These are phyloP conservation scores for Desmodesmus armatus DNA, from an alignment of 139 green algal genomes.

Conservation along the genomic window DNA sequence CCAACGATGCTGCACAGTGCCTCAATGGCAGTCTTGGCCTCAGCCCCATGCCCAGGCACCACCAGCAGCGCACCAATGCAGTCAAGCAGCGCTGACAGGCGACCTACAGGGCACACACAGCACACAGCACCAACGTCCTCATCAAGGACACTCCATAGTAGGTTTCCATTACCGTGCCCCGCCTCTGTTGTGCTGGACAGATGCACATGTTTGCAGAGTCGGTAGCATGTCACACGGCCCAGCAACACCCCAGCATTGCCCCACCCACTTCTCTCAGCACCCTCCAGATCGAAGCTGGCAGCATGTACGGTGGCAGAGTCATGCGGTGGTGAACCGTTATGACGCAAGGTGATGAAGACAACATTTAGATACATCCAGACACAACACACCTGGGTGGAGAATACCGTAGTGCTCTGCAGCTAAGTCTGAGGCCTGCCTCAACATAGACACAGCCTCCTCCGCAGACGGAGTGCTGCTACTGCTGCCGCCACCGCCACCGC, in stretches of 20 bases:
- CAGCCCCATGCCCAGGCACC: not conserved
- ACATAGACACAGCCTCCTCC: slow-evolving; percentile 49
- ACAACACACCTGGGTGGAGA: slow-evolving; percentile 13
- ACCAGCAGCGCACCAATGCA: slow-evolving; percentile 19
- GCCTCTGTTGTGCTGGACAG: no score
- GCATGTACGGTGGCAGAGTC: slow-evolving; percentile 34
- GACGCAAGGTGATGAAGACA: no score
- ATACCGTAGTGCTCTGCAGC: not conserved
- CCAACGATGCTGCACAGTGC: slow-evolving; percentile 1
- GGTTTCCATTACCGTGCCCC: no score
- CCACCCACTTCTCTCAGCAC: no score
- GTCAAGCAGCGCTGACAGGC: slow-evolving; percentile 55
- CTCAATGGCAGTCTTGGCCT: slow-evolving; percentile 35
- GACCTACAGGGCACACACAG: slow-evolving; percentile 23
- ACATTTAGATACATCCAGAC: no score
- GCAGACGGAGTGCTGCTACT: not conserved
- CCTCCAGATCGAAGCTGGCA: slow-evolving; percentile 37
- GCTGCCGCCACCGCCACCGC: not conserved
- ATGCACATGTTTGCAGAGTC: no score
- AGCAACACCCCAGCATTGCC: no score
- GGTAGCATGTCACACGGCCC: no score
- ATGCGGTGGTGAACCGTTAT: no score
- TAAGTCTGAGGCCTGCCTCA: slow-evolving; percentile 46
- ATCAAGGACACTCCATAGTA: no score
- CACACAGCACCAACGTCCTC: no score